A percentile compares a stretch with the other conserved stretches of the same genome.
Conservation (phyloP, 83 land plant genomes). For the Picea engelmannii region DNA sequence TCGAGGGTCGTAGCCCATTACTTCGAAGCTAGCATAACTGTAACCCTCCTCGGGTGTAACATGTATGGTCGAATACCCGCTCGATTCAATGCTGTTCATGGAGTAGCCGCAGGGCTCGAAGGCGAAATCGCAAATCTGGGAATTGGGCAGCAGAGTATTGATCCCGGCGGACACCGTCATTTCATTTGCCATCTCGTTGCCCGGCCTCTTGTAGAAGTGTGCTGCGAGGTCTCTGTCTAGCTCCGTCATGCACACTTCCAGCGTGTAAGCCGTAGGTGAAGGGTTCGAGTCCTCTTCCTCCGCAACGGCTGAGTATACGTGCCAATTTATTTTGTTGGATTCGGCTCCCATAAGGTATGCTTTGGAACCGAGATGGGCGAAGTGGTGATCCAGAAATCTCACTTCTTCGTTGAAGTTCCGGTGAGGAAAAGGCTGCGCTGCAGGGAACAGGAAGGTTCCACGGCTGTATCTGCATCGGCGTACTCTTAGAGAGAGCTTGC, state of each 20-base stretch:
- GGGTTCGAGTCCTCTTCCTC: not conserved
- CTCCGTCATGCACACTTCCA: constrained; percentile 91
- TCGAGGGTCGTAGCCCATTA: constrained; percentile 48
- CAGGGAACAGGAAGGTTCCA: constrained; percentile 87
- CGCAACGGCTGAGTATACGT: constrained; percentile 67
- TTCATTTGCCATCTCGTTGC: constrained; percentile 33
- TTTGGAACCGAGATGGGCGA: constrained; percentile 43
- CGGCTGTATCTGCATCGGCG: constrained; percentile 68
- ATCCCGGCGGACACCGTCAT: constrained; percentile 78
- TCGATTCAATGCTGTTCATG: constrained; percentile 71
- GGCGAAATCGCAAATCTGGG: constrained; percentile 76
- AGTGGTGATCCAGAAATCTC: constrained; percentile 46
- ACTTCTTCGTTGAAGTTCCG: constrained; percentile 76
- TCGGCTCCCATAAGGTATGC: constrained; percentile 61
- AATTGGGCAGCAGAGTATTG: constrained; percentile 39
- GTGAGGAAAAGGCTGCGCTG: constrained; percentile 82
- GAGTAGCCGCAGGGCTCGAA: constrained; percentile 96
- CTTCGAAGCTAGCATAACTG: constrained; percentile 93
- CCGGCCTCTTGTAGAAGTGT: constrained; percentile 47
- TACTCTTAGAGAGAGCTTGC: constrained; percentile 35
- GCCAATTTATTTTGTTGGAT: constrained; percentile 62
- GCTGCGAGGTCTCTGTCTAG: constrained; percentile 53
- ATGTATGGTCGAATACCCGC: constrained; percentile 81
- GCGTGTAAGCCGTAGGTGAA: constrained; percentile 30
- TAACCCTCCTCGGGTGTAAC: constrained; percentile 91